Evolutionary conservation across 495 filamentous ascomycete genomes (phyloP), one percentile per base, ranked within the genome.

Genomic region (Penicillium tannophilum): DNA sequence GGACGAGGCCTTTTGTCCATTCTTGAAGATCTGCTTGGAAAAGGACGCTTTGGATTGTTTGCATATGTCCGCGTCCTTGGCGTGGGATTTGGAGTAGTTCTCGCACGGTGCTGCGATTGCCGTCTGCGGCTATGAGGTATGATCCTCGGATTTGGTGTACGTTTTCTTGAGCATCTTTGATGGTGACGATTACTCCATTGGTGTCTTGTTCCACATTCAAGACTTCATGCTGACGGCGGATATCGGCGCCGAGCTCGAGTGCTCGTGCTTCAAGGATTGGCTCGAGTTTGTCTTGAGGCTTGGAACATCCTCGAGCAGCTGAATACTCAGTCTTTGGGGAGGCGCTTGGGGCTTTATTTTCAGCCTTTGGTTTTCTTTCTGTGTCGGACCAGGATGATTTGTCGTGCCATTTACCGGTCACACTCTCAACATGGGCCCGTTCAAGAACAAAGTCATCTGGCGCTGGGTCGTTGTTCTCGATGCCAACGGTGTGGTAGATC

Each of bases 41-140:
- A 19, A 79, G 63, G 2, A 79, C 72, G 53, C 73, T 78, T 49
- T 71, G 62, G 17, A 79, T 51, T 30, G 66, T 63, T 26, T 70
- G 72, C 67, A 78, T 66, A 11, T 59, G 39, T 2, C 76, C 74
- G 23, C 58, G 61, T 35, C 77, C 77, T 6, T 62, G 26, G 48
- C 59, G 64, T 10, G 63, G 62, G 16, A 72, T 71, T 16, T 63
- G 56, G 16, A 74, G 67, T 12, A 59, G 36, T 26, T 66, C 59
- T 33, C 71, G 69, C n/a, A 76, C 52, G 11, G 54, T 60, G 47
- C 71, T 74, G 8, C 65, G 63, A 44, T 62, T 60, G 5, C 72
- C 72, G 36, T 76, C 72, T 19, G 67, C 67, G 10, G 71, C 71
- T 30, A 76, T 68, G 47, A 76, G 54, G 35, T 74, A 76, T 6